Evolutionary conservation across 1,139 yeast genomes (phyloP).

Genomic region (Ogataea hybrid): DNA sequence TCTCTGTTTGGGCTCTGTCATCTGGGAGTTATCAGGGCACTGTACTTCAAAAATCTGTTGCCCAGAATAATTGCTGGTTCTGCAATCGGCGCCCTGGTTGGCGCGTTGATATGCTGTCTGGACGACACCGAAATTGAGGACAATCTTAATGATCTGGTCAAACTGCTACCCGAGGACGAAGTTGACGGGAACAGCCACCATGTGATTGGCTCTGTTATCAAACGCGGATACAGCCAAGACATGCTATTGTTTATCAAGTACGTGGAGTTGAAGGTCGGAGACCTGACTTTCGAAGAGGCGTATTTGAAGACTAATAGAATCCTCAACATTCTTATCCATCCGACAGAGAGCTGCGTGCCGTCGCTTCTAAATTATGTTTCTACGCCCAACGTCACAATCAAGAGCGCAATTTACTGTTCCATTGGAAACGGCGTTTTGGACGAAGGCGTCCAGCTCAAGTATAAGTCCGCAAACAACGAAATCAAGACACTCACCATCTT

Average conservation of each 20-base stretch:
- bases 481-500: constrained; percentile 31
- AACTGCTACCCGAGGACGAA: constrained; percentile 41
- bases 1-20: constrained; percentile 92
- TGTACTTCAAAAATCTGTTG: constrained; percentile 67
- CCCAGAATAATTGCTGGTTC: constrained; percentile 92
- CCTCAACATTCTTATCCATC: constrained; percentile 84
- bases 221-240: constrained; percentile 84
- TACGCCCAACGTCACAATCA: constrained; percentile 87
- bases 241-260: constrained; percentile 74
- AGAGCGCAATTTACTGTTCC: constrained; percentile 77
- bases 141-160: constrained; percentile 45
- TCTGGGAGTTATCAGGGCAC: constrained; percentile 83
- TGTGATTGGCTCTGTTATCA: constrained; percentile 62
- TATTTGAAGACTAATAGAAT: constrained; percentile 81
- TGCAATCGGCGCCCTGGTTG: constrained; percentile 93
- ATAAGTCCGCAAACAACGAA: constrained; percentile 64
- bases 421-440: constrained; percentile 67
- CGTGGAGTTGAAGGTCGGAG: constrained; percentile 75
- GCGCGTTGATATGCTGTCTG: constrained; percentile 75
- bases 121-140: constrained; percentile 55
- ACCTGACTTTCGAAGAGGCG: constrained; percentile 91
- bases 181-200: constrained; percentile 39
- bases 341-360: constrained; percentile 71
- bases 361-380: constrained; percentile 86
- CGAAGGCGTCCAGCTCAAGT: constrained; percentile 55